These are phyloP conservation scores for Funneliformis geosporum DNA, from an alignment of 192 early-diverging fungal genomes.

Conservation along the genomic window DNA sequence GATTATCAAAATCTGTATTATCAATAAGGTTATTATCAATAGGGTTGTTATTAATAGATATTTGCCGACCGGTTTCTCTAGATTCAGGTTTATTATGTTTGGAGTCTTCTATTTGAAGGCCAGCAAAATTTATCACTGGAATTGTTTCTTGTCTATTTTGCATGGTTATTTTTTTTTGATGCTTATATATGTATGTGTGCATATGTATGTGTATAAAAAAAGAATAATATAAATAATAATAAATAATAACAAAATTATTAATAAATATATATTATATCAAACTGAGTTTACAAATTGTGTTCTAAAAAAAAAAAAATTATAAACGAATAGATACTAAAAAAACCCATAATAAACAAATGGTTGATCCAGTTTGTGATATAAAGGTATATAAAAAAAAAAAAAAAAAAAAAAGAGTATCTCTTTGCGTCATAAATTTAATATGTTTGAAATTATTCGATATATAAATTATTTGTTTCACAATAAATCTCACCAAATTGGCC, in stretches of 20 bases:
- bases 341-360: neutral
- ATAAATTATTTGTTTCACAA: too few species aligned
- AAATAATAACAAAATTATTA: neutral
- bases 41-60: too few species aligned
- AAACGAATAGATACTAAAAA: neutral
- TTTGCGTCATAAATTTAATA: neutral
- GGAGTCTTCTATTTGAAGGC: too few species aligned
- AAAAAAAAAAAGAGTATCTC: neutral
- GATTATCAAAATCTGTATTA: neutral
- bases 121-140: too few species aligned
- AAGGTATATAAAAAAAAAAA: neutral
- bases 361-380: neutral
- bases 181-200: neutral
- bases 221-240: too few species aligned
- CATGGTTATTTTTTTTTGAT: neutral
- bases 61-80: too few species aligned
- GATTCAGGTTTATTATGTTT: too few species aligned
- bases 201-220: neutral
- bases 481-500: too few species aligned
- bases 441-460: neutral
- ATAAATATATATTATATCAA: neutral
- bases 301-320: neutral
- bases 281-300: too few species aligned
- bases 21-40: neutral
- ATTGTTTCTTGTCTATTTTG: too few species aligned